phyloP scores from a whole-genome alignment of 108 stramenopile genomes.

The Nitzschia sp. region DNA sequence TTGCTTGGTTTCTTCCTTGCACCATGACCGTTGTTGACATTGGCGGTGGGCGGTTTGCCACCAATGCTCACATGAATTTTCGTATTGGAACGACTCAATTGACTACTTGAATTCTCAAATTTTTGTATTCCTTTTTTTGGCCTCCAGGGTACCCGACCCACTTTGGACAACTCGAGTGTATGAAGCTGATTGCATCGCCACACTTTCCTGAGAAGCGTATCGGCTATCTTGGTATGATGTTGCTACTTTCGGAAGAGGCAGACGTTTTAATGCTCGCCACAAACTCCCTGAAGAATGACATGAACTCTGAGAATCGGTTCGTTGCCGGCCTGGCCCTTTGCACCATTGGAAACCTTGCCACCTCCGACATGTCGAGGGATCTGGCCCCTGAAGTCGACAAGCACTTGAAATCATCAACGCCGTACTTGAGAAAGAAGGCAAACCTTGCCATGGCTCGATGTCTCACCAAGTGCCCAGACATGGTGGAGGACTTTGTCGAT shows the following conservation, averaged over 20 bases:
- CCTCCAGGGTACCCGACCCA: constrained; percentile 96
- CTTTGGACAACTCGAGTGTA: constrained; percentile 99
- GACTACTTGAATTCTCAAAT: constrained; percentile 7
- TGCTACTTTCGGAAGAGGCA: constrained; percentile 95
- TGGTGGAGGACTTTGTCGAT: constrained; percentile 97
- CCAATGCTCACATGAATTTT: constrained; percentile 7
- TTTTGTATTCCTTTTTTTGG: background rate
- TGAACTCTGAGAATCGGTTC: constrained; percentile 84
- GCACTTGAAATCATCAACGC: constrained; percentile 76
- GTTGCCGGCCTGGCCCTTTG: constrained; percentile 94
- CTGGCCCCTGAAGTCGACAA: constrained; percentile 95
- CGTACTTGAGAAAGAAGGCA: constrained; percentile 97
- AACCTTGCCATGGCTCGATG: constrained; percentile 94
- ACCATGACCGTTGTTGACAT: background rate
- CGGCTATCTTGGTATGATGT: constrained; percentile 95
- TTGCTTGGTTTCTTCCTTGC: background rate
- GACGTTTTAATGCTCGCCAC: constrained; percentile 99
- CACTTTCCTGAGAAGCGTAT: constrained; percentile 98
- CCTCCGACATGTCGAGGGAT: constrained; percentile 95
- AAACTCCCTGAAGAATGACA: constrained; percentile 93
- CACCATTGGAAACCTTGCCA: constrained; percentile 97
- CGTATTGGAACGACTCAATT: constrained; percentile 5
- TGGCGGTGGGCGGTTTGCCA: too few relatives aligned
- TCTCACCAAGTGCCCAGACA: constrained; percentile 92
- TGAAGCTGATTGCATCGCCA: constrained; percentile 98